Base-by-base conservation (phyloP, 768 basidiomycete genomes). In the Suillus plorans region DNA sequence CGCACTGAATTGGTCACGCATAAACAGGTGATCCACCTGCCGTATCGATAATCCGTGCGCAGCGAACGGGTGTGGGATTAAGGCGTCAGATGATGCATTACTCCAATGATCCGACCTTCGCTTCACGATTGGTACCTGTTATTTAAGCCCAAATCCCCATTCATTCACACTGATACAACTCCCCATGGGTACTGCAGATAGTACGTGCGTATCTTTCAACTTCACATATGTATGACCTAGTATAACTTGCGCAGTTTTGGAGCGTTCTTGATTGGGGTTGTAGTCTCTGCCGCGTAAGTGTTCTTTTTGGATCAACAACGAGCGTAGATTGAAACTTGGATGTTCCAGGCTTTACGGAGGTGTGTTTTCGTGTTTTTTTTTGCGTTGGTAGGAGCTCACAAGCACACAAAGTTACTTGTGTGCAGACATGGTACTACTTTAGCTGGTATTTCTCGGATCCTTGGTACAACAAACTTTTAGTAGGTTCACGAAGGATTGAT, bases 361-460 rank as follows among this genome's bases (percentile, higher is more conserved):
- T 82, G 61, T 12, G 73, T 64, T 22, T 1, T 34, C 52, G 36
- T 61, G 52, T 36, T 16, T 57, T 57, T 57, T 14, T 9, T 37
- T 22, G 7, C 1, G 13, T 39, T 39, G 2, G 36, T 10, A 53
- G 12, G 59, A 1, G 28, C 8, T 65, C 61, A 41, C 68, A 22
- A 9, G 22, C 36, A 13, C 36, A 57, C 7, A 14, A 44, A 86
- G 85, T 85, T 25, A 84, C 84, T 25, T 76, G 78, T 60, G 74
- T 85, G 37, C 85, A 86, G 69, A 77, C 79, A 2, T 84, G 78
- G 76, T 85, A 81, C 63, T 86, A 85, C 67, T 84, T 75, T 66
- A 79, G 75, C 22, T 80, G 41, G 13, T 67, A 84, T 67, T 79
- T 82, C 63, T 76, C 74, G 12, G 84, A 85, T 71, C 66, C 71